Percentiles rank a stretch among this genome's conserved stretches.
phyloP scores from a whole-genome alignment of 148 eudicot species.

The Cornus florida region DNA sequence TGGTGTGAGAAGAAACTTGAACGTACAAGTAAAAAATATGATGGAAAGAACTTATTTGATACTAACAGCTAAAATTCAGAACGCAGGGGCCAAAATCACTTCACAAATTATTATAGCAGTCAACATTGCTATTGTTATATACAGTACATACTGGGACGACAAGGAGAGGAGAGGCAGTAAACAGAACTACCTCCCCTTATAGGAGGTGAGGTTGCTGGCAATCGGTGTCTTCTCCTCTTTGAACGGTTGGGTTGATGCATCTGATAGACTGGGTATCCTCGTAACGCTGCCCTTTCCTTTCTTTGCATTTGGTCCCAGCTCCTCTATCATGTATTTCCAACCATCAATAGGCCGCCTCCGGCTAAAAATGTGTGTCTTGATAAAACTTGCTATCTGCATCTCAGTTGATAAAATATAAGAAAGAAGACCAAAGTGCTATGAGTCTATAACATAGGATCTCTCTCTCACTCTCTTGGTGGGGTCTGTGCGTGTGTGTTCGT shows the following conservation, averaged over 20 bases:
- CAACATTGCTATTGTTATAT: not conserved
- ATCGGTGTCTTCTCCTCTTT: conserved; percentile 61
- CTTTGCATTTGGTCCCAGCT: conserved; percentile 89
- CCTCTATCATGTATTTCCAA: conserved; percentile 99
- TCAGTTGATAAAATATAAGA: not conserved
- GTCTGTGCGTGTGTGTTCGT: no score
- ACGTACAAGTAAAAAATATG: not conserved
- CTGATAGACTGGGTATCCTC: conserved; percentile 74
- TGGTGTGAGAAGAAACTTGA: not conserved
- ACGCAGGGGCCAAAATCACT: conserved; percentile 1
- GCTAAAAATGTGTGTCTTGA: conserved; percentile 94
- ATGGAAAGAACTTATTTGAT: not conserved
- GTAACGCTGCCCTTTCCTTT: conserved; percentile 88
- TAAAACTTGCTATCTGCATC: conserved; percentile 93
- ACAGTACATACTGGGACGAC: not conserved
- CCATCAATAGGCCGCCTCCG: conserved; percentile 96
- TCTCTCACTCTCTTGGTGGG: no score
- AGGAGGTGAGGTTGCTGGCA: conserved; percentile 24
- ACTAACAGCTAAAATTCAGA: not conserved
- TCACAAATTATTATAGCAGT: not conserved
- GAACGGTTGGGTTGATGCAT: conserved; percentile 90
- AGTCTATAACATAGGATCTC: not conserved
- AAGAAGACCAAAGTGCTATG: not conserved
- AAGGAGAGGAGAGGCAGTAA: not conserved
- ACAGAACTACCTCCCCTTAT: conserved; percentile 35